These are phyloP conservation scores for Ascochyta fabae DNA, from an alignment of 2,329 filamentous ascomycete genomes.

Conservation along the genomic window DNA sequence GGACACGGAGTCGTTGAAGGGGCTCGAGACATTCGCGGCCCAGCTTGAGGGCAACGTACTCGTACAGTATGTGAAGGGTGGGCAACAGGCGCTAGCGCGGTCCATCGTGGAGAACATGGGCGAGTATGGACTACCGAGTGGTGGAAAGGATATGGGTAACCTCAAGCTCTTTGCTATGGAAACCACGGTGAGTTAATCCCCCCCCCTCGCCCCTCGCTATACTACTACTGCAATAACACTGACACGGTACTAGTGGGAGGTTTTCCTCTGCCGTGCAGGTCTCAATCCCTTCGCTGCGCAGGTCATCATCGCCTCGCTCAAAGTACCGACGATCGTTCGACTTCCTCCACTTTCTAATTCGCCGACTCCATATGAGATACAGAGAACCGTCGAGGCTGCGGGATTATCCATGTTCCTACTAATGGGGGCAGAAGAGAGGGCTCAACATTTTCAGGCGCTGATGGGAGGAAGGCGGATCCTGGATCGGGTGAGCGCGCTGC, in stretches of 20 bases:
- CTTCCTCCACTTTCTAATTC: constrained; percentile 14
- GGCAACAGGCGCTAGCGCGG: constrained; percentile 48
- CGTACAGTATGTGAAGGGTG: constrained; percentile 50
- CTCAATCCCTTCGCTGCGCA: constrained; percentile 77
- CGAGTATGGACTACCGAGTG: constrained; percentile 43
- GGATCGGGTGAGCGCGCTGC: constrained; percentile 55
- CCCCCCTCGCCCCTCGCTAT: too few relatives aligned
- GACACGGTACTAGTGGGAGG: constrained; percentile 60
- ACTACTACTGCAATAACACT: background rate
- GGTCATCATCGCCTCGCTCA: constrained; percentile 58
- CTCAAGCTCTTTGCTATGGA: constrained; percentile 61
- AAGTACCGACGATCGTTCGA: constrained; percentile 21
- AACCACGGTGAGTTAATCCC: constrained; percentile 51
- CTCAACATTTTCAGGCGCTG: constrained; percentile 57
- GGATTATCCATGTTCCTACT: constrained; percentile 63
- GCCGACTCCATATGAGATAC: background rate
- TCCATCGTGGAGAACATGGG: constrained; percentile 43
- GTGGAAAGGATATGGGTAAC: constrained; percentile 36
- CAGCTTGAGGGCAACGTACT: constrained; percentile 49
- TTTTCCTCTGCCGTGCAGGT: constrained; percentile 69
- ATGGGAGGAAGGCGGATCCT: constrained; percentile 64
- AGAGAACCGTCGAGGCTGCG: constrained; percentile 20
- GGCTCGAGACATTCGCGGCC: constrained; percentile 59
- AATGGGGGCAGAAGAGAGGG: constrained; percentile 61
- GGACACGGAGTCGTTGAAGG: constrained; percentile 56